Evolutionary conservation across 2,329 filamentous ascomycete genomes (phyloP).

Genomic region (Pseudomassariella vexata): DNA sequence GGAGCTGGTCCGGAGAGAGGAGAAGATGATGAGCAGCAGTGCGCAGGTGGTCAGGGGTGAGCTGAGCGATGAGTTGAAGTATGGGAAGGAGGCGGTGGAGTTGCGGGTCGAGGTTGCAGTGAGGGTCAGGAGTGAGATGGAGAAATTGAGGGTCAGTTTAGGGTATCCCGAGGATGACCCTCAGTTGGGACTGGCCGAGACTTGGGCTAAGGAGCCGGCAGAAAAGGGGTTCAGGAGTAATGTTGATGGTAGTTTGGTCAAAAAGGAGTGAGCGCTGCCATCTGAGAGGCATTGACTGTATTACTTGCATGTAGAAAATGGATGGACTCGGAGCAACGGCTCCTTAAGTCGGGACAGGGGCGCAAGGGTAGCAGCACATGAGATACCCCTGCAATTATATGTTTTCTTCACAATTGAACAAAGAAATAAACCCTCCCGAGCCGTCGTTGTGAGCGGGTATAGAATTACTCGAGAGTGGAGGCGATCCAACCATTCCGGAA

Average conservation of each 20-base stretch:
- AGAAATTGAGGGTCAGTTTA: constrained; percentile 66
- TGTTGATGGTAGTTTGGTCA: constrained; percentile 47
- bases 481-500: too few relatives aligned
- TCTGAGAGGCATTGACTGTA: too few relatives aligned
- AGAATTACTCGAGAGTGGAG: too few relatives aligned
- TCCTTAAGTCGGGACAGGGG: too few relatives aligned
- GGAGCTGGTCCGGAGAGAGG: constrained; percentile 51
- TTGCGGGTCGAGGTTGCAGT: constrained; percentile 75
- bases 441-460: too few relatives aligned
- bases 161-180: constrained; percentile 79
- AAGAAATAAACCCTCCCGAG: too few relatives aligned
- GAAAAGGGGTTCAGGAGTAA: constrained; percentile 44
- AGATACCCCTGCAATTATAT: too few relatives aligned
- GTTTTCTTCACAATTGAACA: too few relatives aligned
- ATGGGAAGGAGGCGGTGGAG: constrained; percentile 67
- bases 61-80: constrained; percentile 62
- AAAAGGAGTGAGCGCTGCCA: constrained; percentile 21
- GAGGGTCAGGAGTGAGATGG: constrained; percentile 71
- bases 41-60: constrained; percentile 47
- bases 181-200: constrained; percentile 70
- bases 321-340: too few relatives aligned
- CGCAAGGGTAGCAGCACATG: too few relatives aligned
- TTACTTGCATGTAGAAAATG: too few relatives aligned
- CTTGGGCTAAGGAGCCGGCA: constrained; percentile 58
- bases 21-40: constrained; percentile 41